phyloP scores from a whole-genome alignment of 345 rosid species.

The Salix dunnii region DNA sequence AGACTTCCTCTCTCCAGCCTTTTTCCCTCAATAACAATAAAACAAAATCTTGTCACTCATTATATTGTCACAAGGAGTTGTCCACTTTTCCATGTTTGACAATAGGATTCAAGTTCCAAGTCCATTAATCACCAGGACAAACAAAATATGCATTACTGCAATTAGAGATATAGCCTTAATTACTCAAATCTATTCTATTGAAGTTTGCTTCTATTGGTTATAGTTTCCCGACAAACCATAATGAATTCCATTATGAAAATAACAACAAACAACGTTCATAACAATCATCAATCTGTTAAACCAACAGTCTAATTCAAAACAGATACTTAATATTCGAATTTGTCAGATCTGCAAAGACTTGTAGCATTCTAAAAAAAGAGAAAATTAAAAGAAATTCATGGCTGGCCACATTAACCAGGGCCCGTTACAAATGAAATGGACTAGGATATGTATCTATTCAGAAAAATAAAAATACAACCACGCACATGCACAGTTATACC shows the following conservation, averaged over 20 bases:
- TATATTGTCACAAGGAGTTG: background rate
- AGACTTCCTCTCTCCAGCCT: background rate
- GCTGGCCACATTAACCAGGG: background rate
- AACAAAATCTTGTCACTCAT: background rate
- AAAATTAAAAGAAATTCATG: background rate
- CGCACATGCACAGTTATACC: conserved; percentile 35
- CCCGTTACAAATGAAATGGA: background rate
- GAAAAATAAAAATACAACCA: background rate
- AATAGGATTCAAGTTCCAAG: conserved; percentile 6
- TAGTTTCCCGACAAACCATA: background rate
- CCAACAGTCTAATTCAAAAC: background rate
- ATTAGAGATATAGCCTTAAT: background rate
- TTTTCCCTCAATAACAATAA: background rate
- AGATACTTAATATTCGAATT: background rate
- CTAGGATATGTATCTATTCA: background rate
- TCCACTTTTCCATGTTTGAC: background rate
- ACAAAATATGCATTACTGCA: background rate
- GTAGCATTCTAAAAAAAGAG: background rate
- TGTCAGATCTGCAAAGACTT: background rate
- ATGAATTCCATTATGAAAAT: background rate
- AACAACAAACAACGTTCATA: background rate
- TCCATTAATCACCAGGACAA: background rate
- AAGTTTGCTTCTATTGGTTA: background rate
- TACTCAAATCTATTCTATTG: background rate
- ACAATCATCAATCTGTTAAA: background rate